Conservation (phyloP, 129 eudicot species). For the Helianthus annuus region DNA sequence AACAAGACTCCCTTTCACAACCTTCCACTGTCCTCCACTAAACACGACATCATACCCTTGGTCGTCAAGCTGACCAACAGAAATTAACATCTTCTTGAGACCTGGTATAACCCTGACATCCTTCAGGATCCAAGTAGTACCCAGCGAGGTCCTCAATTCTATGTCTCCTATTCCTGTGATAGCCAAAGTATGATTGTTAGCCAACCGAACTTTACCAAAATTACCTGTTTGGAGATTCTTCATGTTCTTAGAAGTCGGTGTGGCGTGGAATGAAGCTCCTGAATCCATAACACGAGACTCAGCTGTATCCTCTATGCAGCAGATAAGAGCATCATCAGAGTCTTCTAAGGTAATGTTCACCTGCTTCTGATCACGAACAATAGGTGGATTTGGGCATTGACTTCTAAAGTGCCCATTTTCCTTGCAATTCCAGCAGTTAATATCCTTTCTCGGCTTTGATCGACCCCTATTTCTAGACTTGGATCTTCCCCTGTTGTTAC, state of each 20-base stretch:
- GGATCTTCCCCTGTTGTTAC: background rate
- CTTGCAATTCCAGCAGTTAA: background rate
- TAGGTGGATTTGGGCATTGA: background rate
- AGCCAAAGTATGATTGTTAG: background rate
- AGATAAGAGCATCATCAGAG: background rate
- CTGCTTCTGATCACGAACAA: background rate
- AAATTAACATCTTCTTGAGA: background rate
- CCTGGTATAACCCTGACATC: background rate
- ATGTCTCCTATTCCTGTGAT: background rate
- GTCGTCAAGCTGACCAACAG: background rate
- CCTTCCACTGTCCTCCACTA: background rate
- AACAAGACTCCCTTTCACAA: background rate
- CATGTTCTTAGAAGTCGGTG: background rate
- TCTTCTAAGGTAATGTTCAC: background rate
- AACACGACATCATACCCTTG: too few relatives aligned
- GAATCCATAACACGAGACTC: background rate
- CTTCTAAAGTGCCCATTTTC: background rate
- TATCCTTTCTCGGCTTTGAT: background rate
- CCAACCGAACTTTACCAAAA: too few relatives aligned
- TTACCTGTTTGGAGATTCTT: background rate
- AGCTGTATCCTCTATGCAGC: background rate
- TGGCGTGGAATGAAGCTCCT: background rate
- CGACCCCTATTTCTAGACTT: too few relatives aligned
- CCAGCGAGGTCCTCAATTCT: background rate
- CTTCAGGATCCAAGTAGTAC: background rate